Evolutionary conservation across 257 asterid genomes (phyloP).

Genomic region (Primulina huaijiensis): DNA sequence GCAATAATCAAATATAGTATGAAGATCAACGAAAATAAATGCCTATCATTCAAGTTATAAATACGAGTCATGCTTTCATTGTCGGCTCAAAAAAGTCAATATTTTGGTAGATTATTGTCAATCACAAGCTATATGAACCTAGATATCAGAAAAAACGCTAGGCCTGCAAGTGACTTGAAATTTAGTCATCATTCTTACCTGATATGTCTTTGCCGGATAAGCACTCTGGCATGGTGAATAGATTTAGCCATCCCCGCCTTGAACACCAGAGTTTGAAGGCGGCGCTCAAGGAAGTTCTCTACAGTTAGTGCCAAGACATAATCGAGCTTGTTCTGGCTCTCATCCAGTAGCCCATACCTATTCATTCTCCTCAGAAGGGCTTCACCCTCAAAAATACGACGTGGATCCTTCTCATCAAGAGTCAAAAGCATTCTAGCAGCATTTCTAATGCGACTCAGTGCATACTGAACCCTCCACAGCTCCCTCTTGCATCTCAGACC

Average conservation of each 20-base stretch:
- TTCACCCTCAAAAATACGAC: conserved; percentile 83
- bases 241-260: conserved; percentile 93
- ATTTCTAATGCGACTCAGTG: conserved; percentile 77
- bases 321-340: conserved; percentile 88
- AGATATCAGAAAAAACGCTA: not conserved
- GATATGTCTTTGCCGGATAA: conserved; percentile 85
- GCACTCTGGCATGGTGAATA: conserved; percentile 85
- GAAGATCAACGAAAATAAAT: not conserved
- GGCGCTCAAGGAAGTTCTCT: conserved; percentile 85
- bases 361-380: conserved; percentile 91
- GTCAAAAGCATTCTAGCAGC: conserved; percentile 74
- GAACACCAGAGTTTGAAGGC: conserved; percentile 80
- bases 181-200: conserved; percentile 38
- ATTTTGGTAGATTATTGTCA: not conserved
- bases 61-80: not conserved
- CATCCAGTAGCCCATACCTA: conserved; percentile 69
- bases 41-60: not conserved
- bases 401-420: conserved; percentile 78
- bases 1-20: not conserved
- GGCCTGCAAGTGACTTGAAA: not conserved
- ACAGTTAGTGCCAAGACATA: conserved; percentile 81
- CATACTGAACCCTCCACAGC: conserved; percentile 93
- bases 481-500: conserved; percentile 87
- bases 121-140: not conserved
- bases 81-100: not conserved